phyloP scores from a whole-genome alignment of 2,329 filamentous ascomycete species.

The Graphilbum sp. region DNA sequence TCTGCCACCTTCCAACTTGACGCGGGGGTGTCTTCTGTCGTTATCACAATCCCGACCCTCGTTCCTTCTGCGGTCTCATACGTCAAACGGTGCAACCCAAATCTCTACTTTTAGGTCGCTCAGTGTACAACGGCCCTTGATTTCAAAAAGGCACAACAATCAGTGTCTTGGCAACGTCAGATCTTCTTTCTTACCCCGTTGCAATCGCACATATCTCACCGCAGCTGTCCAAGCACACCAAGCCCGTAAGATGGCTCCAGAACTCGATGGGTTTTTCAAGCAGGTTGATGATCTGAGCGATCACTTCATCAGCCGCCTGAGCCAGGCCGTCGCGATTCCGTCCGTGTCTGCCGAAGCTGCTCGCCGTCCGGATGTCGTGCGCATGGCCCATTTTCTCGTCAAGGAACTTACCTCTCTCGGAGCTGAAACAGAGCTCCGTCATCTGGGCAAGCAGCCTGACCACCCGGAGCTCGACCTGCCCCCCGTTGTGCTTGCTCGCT shows the following conservation, averaged over 20 bases:
- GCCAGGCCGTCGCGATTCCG: conserved; percentile 87
- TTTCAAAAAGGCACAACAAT: too few species aligned
- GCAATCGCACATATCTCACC: conserved; percentile 33
- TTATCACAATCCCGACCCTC: too few species aligned
- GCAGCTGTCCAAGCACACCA: conserved; percentile 38
- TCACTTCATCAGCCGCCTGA: conserved; percentile 76
- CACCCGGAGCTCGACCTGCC: conserved; percentile 83
- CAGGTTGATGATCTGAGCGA: conserved; percentile 70
- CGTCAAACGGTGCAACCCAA: too few species aligned
- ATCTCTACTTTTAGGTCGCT: too few species aligned
- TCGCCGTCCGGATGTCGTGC: conserved; percentile 78
- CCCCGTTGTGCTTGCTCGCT: conserved; percentile 80
- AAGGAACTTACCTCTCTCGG: conserved; percentile 69
- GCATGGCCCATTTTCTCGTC: conserved; percentile 88
- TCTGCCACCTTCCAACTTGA: neutral
- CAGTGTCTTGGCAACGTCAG: too few species aligned
- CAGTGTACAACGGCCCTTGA: too few species aligned
- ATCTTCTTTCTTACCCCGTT: too few species aligned
- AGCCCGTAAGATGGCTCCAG: conserved; percentile 67
- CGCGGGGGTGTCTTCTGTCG: neutral
- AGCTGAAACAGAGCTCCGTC: conserved; percentile 71
- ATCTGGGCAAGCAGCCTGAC: conserved; percentile 80
- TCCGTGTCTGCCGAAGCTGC: conserved; percentile 87
- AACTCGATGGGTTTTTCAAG: conserved; percentile 84
- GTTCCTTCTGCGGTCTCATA: too few species aligned